Evolutionary conservation across 2,329 filamentous ascomycete species (phyloP).

Genomic region (Colletotrichum shisoi): DNA sequence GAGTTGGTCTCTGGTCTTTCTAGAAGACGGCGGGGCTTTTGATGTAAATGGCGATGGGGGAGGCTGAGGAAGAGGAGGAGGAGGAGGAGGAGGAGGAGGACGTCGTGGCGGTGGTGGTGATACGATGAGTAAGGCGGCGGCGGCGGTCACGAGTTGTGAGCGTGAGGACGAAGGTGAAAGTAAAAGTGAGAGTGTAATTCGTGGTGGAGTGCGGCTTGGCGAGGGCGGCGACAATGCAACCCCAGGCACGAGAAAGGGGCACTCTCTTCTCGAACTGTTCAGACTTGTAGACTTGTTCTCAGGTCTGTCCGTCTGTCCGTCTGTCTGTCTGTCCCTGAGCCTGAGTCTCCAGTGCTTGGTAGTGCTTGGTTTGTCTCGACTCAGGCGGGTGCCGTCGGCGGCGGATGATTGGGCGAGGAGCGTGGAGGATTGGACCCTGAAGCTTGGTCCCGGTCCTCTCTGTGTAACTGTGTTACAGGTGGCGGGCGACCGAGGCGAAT

Average conservation of each 20-base stretch:
- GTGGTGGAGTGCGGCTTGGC: conserved; percentile 2
- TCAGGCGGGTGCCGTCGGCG: neutral
- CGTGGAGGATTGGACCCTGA: conserved; percentile 31
- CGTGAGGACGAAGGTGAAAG: neutral
- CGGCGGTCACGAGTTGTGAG: neutral
- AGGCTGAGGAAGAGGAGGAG: too few species aligned
- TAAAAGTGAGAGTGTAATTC: conserved; percentile 8
- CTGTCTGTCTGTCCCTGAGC: too few species aligned
- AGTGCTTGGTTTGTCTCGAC: conserved; percentile 24
- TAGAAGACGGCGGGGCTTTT: neutral
- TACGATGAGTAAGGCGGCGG: conserved; percentile 1
- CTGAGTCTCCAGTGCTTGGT: neutral
- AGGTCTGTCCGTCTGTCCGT: too few species aligned
- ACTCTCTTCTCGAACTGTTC: neutral
- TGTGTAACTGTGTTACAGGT: conserved; percentile 19
- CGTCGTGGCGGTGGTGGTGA: too few species aligned
- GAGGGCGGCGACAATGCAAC: conserved; percentile 19
- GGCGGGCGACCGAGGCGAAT: conserved; percentile 26
- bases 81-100: too few species aligned
- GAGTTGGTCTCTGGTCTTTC: too few species aligned
- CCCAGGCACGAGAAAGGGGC: conserved; percentile 15
- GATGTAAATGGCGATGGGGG: neutral
- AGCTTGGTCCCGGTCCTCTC: conserved; percentile 25
- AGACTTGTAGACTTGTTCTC: neutral
- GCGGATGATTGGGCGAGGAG: conserved; percentile 20